Evolutionary conservation across 2,329 filamentous ascomycete species (phyloP).

Genomic region (Ceratocystis alfenasii): DNA sequence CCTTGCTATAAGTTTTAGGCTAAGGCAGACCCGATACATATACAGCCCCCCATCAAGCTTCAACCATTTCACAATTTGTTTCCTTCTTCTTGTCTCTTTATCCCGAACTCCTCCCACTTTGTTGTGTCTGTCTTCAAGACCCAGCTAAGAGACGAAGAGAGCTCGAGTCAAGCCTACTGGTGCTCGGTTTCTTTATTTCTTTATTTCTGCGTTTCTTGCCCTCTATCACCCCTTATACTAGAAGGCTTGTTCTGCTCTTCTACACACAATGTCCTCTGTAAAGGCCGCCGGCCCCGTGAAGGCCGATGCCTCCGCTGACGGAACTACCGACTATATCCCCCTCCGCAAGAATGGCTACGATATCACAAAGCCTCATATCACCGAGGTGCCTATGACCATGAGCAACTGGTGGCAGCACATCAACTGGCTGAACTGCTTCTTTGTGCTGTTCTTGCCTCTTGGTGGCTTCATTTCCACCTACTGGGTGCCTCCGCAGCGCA

Average conservation of each 20-base stretch:
- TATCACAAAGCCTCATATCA: slow-evolving; percentile 67
- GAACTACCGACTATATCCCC: slow-evolving; percentile 45
- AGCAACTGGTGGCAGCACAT: slow-evolving; percentile 85
- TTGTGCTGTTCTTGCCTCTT: slow-evolving; percentile 69
- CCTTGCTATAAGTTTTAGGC: neutral
- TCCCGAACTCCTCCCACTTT: neutral
- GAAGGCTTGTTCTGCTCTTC: too few relatives aligned
- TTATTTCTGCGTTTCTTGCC: slow-evolving; percentile 4
- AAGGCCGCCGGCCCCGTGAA: slow-evolving; percentile 29
- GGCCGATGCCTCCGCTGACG: slow-evolving; percentile 38
- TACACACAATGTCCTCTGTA: slow-evolving; percentile 27
- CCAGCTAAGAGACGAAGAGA: too few relatives aligned
- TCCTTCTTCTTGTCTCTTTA: neutral
- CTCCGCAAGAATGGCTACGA: slow-evolving; percentile 38
- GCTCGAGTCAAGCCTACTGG: too few relatives aligned
- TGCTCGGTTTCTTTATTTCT: neutral
- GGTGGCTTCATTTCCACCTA: slow-evolving; percentile 60
- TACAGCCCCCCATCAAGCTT: neutral
- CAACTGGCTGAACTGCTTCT: slow-evolving; percentile 80
- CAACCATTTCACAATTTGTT: neutral
- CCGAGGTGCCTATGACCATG: slow-evolving; percentile 66
- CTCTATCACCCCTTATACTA: neutral
- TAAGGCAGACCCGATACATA: neutral
- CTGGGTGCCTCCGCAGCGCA: slow-evolving; percentile 62
- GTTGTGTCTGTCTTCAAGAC: too few relatives aligned